A percentile compares a stretch with the other conserved stretches of the same genome.
Evolutionary conservation across 139 green algal genomes (phyloP).

Genomic region (Eudorina sp.): DNA sequence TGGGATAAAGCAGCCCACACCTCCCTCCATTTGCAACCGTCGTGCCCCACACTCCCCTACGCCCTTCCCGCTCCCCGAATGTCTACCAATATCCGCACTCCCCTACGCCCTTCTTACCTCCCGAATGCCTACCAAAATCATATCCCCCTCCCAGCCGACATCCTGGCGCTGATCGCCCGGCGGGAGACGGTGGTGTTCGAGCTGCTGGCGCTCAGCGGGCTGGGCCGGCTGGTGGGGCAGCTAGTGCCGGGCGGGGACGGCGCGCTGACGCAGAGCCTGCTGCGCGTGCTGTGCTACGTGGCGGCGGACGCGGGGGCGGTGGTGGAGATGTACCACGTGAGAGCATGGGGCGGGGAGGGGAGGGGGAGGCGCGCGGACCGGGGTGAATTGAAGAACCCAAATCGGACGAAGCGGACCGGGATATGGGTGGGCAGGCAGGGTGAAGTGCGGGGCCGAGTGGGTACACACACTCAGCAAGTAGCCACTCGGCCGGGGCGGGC

Average conservation of each 20-base stretch:
- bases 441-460: too few species aligned
- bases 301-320: conserved; percentile 49
- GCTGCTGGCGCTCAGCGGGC: conserved; percentile 57
- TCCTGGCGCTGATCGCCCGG: conserved; percentile 61
- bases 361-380: background rate
- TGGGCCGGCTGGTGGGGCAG: conserved; percentile 59
- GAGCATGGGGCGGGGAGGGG: background rate
- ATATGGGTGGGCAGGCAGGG: too few species aligned
- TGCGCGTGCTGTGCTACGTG: conserved; percentile 69
- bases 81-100: too few species aligned
- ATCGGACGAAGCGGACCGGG: too few species aligned
- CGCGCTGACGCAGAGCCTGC: conserved; percentile 50
- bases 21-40: too few species aligned
- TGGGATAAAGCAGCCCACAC: too few species aligned
- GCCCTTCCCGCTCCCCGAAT: background rate
- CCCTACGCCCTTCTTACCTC: too few species aligned
- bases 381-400: background rate
- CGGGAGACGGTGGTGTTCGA: conserved; percentile 58
- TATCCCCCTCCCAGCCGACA: conserved; percentile 54
- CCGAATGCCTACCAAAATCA: too few species aligned
- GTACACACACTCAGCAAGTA: too few species aligned
- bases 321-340: conserved; percentile 66
- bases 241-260: conserved; percentile 45
- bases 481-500: too few species aligned
- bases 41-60: background rate